Evolutionary conservation across 1,139 yeast genomes (phyloP).

Genomic region (Blastobotrys indianensis): DNA sequence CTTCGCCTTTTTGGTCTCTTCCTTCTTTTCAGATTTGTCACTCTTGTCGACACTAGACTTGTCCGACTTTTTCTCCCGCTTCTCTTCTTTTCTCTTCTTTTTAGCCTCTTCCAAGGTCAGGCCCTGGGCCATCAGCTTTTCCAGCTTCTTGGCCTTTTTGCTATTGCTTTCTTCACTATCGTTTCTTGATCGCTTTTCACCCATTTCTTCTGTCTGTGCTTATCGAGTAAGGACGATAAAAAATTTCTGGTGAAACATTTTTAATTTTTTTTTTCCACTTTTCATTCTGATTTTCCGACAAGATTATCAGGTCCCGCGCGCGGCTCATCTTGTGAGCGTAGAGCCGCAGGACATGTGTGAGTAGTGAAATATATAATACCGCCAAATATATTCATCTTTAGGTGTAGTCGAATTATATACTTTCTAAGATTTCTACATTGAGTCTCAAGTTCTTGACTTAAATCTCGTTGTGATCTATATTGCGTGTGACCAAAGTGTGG

Average conservation of each 20-base stretch:
- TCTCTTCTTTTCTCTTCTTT: slow-evolving; percentile 22
- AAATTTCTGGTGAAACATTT: slow-evolving; percentile 4
- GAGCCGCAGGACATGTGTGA: too few species aligned
- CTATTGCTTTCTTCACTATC: slow-evolving; percentile 14
- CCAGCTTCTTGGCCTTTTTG: slow-evolving; percentile 15
- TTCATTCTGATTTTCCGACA: too few species aligned
- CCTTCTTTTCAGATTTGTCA: slow-evolving; percentile 35
- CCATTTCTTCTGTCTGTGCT: slow-evolving; percentile 4
- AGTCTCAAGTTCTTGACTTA: too few species aligned
- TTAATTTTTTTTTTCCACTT: not conserved
- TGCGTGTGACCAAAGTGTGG: too few species aligned
- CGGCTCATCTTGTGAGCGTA: too few species aligned
- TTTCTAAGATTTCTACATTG: too few species aligned
- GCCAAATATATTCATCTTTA: not conserved
- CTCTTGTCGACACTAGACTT: slow-evolving; percentile 38
- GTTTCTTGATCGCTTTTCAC: slow-evolving; percentile 7
- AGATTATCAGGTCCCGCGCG: too few species aligned
- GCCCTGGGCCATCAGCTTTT: slow-evolving; percentile 20
- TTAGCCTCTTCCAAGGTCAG: slow-evolving; percentile 22
- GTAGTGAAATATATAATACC: not conserved
- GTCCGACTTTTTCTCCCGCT: slow-evolving; percentile 32
- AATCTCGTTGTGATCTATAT: too few species aligned
- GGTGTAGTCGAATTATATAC: not conserved
- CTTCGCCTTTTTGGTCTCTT: slow-evolving; percentile 24
- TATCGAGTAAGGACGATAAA: slow-evolving; percentile 6